Percentiles rank a stretch among this genome's conserved stretches.
Evolutionary conservation across 345 rosid species (phyloP).

Genomic region (thale cress (Arabidopsis thaliana)): DNA sequence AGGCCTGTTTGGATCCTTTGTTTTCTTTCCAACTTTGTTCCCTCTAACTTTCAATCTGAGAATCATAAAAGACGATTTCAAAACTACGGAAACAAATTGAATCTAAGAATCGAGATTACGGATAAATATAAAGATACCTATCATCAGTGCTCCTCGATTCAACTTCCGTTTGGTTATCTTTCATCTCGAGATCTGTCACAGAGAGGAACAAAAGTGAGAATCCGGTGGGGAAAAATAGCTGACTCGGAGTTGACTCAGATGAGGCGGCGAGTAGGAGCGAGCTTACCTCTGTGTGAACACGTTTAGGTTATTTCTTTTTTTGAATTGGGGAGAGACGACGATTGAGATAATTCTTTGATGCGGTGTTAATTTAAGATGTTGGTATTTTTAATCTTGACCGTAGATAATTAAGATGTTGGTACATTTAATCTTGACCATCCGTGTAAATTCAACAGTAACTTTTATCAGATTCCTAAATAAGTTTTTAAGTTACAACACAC

Average conservation of each 20-base stretch:
- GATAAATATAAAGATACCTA: conserved; percentile 44
- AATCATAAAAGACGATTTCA: neutral
- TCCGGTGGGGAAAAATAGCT: neutral
- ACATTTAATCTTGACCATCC: neutral
- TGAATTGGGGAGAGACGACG: conserved; percentile 29
- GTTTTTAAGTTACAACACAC: conserved; percentile 8
- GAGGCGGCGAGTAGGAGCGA: conserved; percentile 14
- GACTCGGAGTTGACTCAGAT: conserved; percentile 42
- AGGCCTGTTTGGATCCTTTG: conserved; percentile 79
- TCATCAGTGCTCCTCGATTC: conserved; percentile 45
- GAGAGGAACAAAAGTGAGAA: conserved; percentile 7
- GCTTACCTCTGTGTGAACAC: neutral
- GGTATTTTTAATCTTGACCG: neutral
- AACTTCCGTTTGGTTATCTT: conserved; percentile 61
- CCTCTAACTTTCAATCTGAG: conserved; percentile 62
- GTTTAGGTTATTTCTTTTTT: conserved; percentile 8
- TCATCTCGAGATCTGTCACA: conserved; percentile 64
- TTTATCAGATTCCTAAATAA: neutral
- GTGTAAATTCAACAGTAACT: neutral
- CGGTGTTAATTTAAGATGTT: conserved; percentile 4
- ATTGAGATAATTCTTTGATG: conserved; percentile 14
- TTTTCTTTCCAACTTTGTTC: conserved; percentile 54
- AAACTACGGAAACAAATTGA: neutral
- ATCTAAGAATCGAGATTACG: conserved; percentile 9
- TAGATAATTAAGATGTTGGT: neutral